Evolutionary conservation across 129 eudicot species (phyloP).

Genomic region (Oenanthe sinensis): DNA sequence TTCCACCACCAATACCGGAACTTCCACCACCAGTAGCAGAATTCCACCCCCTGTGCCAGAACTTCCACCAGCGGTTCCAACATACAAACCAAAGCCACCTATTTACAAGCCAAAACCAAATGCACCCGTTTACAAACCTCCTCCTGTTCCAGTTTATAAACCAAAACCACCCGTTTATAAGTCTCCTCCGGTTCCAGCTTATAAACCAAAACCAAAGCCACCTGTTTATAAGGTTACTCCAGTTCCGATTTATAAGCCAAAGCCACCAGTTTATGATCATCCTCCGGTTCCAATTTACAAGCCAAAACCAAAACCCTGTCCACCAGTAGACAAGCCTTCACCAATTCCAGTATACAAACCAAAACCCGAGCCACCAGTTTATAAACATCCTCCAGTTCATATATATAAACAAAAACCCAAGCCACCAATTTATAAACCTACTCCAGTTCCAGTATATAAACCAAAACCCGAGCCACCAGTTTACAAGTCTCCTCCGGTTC

Average conservation of each 20-base stretch:
- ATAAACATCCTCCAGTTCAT: constrained; percentile 13
- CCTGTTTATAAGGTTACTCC: constrained; percentile 6
- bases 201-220: constrained; percentile 18
- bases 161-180: background rate
- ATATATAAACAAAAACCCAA: constrained; percentile 14
- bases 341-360: constrained; percentile 9
- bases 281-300: constrained; percentile 20
- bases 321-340: constrained; percentile 1
- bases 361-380: constrained; percentile 20
- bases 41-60: constrained; percentile 3
- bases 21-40: background rate
- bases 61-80: constrained; percentile 14
- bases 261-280: constrained; percentile 14
- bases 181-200: constrained; percentile 4
- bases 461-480: constrained; percentile 23
- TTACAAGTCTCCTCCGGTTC: background rate
- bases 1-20: constrained; percentile 14
- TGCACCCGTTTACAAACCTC: background rate
- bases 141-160: background rate
- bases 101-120: background rate
- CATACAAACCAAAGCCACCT: background rate
- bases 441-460: constrained; percentile 17
- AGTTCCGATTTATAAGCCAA: constrained; percentile 16
- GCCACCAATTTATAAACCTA: constrained; percentile 15
- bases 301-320: constrained; percentile 1